phyloP scores from a whole-genome alignment of 176 grass and related monocot genomes.

The Avena sativa region DNA sequence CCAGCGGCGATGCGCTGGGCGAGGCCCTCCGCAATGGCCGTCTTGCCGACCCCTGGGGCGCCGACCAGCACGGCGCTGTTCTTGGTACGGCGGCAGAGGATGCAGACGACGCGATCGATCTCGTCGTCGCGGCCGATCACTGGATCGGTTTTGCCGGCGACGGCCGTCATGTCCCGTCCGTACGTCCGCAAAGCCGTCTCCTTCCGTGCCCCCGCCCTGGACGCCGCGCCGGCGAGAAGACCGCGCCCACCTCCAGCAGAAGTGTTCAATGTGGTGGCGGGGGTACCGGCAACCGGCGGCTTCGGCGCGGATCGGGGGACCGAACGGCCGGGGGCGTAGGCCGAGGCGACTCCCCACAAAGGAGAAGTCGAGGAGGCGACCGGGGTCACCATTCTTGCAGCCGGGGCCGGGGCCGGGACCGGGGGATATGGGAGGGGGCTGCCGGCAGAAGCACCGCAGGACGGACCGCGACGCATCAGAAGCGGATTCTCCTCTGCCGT shows the following conservation, averaged over 20 bases:
- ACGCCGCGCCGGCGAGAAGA: background rate
- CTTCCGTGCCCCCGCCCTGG: background rate
- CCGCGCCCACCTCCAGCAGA: background rate
- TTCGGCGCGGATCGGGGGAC: background rate
- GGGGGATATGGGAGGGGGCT: no score
- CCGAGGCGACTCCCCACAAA: background rate
- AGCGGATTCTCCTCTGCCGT: background rate
- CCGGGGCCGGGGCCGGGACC: background rate
- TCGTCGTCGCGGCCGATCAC: constrained; percentile 59
- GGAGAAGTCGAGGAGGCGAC: background rate
- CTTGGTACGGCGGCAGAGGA: constrained; percentile 62
- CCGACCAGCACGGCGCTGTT: constrained; percentile 45
- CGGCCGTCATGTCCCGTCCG: constrained; percentile 36
- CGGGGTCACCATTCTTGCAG: background rate
- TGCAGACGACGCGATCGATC: constrained; percentile 50
- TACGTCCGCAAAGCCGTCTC: background rate
- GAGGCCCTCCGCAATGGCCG: constrained; percentile 15
- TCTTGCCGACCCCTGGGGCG: background rate
- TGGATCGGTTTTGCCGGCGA: constrained; percentile 42
- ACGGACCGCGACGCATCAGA: background rate
- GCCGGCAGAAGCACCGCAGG: background rate
- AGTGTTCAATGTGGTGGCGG: background rate
- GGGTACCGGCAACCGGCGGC: background rate
- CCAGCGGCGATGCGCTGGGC: constrained; percentile 3
- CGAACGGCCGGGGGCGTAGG: background rate